Evolutionary conservation across 1,139 yeast genomes (phyloP), one percentile per base, ranked within the genome.

Genomic region (Taiozyma sp.): DNA sequence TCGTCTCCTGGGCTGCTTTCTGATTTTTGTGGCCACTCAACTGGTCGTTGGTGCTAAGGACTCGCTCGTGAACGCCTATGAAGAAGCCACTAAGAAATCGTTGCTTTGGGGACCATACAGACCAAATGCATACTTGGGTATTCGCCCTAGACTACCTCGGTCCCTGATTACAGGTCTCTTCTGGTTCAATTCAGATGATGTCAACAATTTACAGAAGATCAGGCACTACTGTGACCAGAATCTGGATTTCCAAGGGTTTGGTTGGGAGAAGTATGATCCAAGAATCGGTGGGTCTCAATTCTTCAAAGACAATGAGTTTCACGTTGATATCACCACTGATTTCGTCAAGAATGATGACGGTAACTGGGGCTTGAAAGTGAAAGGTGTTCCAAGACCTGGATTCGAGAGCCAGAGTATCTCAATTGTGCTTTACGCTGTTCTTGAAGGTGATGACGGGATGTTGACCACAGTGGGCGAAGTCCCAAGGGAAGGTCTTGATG

Each of bases 31-130:
- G 9, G 11, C 39, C 3, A 34, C 44, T n/a, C 39, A 29, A 11
- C 34, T n/a, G 6, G 39, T 26, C 7, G 16, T 10, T 4, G 14
- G 16, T 7, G 39, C 45, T 4, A 44, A 48, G 28, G 46, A 48
- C 6, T 47, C 48, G 11, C 45, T 59, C n/a, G 43, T 56, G 3
- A 41, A 49, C 3, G 48, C 60, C 1, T 72, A 64, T 48, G 62
- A 63, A 40, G 55, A 60, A 29, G 61, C 62, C 19, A 62, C 75
- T 10, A 68, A 71, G 48, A 67, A 74, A 30, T 76, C 85, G 2
- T 67, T 85, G 26, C 66, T 80, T 32, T 93, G 99, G 99, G 98
- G 97, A 0, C 96, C 98, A 0, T 93, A 91, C 68, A 71, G 98
- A 58, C 84, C 97, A 13, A 86, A 89, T 50, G 73, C 89, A 46